Conservation (phyloP, 768 basidiomycete genomes). For the Cubamyces sp. region DNA sequence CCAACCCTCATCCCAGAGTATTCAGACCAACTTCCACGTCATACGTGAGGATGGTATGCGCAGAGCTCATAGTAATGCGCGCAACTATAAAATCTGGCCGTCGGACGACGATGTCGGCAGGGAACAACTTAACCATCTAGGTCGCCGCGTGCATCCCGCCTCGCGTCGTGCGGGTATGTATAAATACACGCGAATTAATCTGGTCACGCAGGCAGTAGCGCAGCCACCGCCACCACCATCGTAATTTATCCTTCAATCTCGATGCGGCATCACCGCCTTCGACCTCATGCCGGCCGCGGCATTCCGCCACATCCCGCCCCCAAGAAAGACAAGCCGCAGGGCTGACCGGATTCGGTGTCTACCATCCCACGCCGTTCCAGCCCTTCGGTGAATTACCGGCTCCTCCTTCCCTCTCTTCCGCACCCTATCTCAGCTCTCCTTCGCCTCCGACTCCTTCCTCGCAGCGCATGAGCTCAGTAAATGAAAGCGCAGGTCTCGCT, state of each 20-base stretch:
- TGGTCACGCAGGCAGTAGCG: constrained; percentile 11
- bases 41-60: neutral
- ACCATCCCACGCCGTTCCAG: neutral
- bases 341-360: neutral
- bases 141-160: neutral
- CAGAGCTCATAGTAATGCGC: neutral
- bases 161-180: neutral
- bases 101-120: neutral
- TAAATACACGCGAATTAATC: neutral
- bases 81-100: neutral
- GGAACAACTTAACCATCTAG: neutral
- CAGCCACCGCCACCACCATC: constrained; percentile 19
- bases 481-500: too few species aligned
- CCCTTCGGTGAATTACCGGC: constrained; percentile 11
- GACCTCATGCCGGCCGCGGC: constrained; percentile 17
- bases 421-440: neutral
- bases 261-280: constrained; percentile 5
- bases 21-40: too few species aligned
- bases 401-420: neutral
- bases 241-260: constrained; percentile 20
- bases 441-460: too few species aligned
- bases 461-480: too few species aligned
- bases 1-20: too few species aligned
- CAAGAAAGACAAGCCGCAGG: constrained; percentile 16
- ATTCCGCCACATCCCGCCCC: constrained; percentile 1